Evolutionary conservation across 441 rosid species (phyloP).

Genomic region (Jatropha multifida): DNA sequence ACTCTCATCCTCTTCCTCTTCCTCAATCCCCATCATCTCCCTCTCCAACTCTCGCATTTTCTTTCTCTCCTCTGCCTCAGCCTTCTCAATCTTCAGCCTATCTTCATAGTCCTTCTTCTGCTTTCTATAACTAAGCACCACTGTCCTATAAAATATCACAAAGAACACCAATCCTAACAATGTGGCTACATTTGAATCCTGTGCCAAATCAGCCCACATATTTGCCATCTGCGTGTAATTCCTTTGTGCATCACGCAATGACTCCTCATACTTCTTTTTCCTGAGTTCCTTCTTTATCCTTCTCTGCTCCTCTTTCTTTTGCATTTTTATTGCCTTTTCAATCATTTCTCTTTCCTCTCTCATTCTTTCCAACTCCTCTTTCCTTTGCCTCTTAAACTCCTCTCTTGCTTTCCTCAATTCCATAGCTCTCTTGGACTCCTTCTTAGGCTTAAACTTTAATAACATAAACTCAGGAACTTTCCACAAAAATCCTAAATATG

Average conservation of each 20-base stretch:
- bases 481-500: conserved; percentile 80
- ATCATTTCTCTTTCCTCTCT: conserved; percentile 69
- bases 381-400: conserved; percentile 67
- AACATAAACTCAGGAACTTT: conserved; percentile 63
- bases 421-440: conserved; percentile 62
- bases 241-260: conserved; percentile 60
- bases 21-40: conserved; percentile 68
- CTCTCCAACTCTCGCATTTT: conserved; percentile 83
- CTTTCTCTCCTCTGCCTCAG: conserved; percentile 88
- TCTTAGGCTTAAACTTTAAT: conserved; percentile 57
- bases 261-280: conserved; percentile 60
- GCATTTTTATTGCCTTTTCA: conserved; percentile 50
- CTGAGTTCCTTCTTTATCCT: conserved; percentile 49
- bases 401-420: conserved; percentile 66
- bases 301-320: conserved; percentile 68
- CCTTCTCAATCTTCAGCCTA: conserved; percentile 90
- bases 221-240: conserved; percentile 47
- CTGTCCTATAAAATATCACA: conserved; percentile 71
- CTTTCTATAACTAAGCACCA: conserved; percentile 74
- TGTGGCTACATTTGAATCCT: conserved; percentile 65
- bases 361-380: conserved; percentile 53
- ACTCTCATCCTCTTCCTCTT: conserved; percentile 48
- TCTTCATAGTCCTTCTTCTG: conserved; percentile 95
- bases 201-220: conserved; percentile 67
- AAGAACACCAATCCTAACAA: conserved; percentile 72